Conservation (phyloP, 2,329 filamentous ascomycete species). For the Pseudogymnoascus sp. region DNA sequence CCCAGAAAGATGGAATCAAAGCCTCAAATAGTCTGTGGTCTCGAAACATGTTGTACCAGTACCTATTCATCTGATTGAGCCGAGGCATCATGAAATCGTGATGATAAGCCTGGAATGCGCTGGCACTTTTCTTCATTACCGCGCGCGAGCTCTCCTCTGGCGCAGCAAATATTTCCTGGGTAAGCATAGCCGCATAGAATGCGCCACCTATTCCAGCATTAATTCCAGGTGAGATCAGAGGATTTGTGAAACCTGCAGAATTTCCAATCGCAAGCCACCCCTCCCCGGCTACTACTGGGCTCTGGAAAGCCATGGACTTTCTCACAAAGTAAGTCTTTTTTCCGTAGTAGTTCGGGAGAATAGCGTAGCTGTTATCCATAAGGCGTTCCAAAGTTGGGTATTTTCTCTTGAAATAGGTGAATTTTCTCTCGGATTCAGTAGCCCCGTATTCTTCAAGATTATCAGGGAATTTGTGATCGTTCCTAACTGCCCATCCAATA, state of each 20-base stretch:
- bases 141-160: neutral
- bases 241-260: conserved; percentile 26
- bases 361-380: conserved; percentile 17
- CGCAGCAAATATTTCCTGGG: neutral
- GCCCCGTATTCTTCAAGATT: conserved; percentile 20
- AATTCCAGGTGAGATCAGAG: conserved; percentile 25
- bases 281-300: conserved; percentile 21
- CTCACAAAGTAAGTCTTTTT: neutral
- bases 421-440: conserved; percentile 23
- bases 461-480: conserved; percentile 15
- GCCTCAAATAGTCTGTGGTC: neutral
- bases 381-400: conserved; percentile 22
- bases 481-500: neutral
- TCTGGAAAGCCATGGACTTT: conserved; percentile 14
- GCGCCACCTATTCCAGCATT: conserved; percentile 15
- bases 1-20: neutral
- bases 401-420: conserved; percentile 22
- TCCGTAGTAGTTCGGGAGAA: conserved; percentile 6
- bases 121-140: neutral
- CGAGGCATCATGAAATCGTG: neutral
- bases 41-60: neutral
- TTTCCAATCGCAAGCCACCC: conserved; percentile 27
- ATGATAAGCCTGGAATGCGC: neutral
- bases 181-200: neutral
- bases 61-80: neutral